Conservation (phyloP, 176 grass and related monocot species). For the Paspalum vaginatum region DNA sequence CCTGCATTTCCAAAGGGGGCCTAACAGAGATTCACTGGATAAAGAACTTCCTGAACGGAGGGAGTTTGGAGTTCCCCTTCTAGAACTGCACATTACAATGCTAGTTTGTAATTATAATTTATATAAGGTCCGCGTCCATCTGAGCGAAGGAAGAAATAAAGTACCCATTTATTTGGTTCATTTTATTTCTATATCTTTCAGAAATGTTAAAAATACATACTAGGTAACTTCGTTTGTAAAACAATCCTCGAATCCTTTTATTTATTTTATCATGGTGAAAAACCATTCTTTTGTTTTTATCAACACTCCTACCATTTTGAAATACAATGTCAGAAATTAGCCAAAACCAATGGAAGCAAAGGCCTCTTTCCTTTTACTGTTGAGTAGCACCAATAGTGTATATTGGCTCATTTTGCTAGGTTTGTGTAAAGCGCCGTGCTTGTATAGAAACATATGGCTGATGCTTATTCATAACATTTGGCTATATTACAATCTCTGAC, state of each 20-base stretch:
- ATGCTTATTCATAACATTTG: neutral
- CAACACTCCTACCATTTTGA: neutral
- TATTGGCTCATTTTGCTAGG: neutral
- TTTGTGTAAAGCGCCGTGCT: neutral
- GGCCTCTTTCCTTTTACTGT: neutral
- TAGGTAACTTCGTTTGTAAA: neutral
- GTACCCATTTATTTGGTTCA: neutral
- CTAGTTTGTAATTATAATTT: neutral
- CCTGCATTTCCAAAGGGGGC: too few species aligned
- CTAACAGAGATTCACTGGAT: neutral
- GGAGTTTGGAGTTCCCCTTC: neutral
- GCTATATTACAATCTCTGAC: neutral
- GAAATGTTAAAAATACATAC: neutral
- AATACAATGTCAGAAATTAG: neutral
- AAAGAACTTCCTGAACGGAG: neutral
- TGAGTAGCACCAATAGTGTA: neutral
- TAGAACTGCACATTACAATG: neutral
- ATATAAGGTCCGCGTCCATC: neutral
- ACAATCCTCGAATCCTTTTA: neutral
- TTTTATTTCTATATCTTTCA: neutral
- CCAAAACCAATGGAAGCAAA: neutral
- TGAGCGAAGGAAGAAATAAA: neutral
- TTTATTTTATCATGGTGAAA: neutral
- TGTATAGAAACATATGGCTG: neutral
- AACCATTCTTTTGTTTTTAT: neutral